Evolutionary conservation across 306 rosid species (phyloP).

Genomic region (Vigna nakashimae): DNA sequence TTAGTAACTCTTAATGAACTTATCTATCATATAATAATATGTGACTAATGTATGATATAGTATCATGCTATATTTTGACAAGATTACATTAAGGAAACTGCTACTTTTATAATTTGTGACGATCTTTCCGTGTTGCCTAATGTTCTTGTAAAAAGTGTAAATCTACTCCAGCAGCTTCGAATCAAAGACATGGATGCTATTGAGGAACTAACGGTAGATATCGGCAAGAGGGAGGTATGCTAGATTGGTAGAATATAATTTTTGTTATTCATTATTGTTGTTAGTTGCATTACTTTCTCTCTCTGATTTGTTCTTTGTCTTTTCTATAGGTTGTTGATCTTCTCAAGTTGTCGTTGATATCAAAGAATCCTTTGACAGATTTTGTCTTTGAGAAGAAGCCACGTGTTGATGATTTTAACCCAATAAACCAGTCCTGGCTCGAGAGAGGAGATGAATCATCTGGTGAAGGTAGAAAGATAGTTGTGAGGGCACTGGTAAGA

Average conservation of each 20-base stretch:
- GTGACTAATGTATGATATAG: too few relatives aligned
- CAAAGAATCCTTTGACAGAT: not conserved
- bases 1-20: too few relatives aligned
- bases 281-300: not conserved
- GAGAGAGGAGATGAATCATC: not conserved
- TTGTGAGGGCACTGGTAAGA: not conserved
- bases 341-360: not conserved
- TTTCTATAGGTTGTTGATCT: slow-evolving; percentile 14
- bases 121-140: slow-evolving; percentile 14
- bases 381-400: not conserved
- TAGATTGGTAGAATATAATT: too few relatives aligned
- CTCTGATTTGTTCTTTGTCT: not conserved
- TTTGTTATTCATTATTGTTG: not conserved
- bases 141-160: not conserved
- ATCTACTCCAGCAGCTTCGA: not conserved
- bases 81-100: not conserved
- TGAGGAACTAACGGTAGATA: slow-evolving; percentile 7
- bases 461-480: not conserved
- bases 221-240: slow-evolving; percentile 25
- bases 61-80: too few relatives aligned
- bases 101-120: slow-evolving; percentile 8
- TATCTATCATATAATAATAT: too few relatives aligned
- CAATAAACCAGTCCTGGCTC: not conserved
- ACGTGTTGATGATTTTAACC: not conserved
- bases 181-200: not conserved